Evolutionary conservation across 2,329 filamentous ascomycete genomes (phyloP).

Genomic region (Cordyceps pruinosa): DNA sequence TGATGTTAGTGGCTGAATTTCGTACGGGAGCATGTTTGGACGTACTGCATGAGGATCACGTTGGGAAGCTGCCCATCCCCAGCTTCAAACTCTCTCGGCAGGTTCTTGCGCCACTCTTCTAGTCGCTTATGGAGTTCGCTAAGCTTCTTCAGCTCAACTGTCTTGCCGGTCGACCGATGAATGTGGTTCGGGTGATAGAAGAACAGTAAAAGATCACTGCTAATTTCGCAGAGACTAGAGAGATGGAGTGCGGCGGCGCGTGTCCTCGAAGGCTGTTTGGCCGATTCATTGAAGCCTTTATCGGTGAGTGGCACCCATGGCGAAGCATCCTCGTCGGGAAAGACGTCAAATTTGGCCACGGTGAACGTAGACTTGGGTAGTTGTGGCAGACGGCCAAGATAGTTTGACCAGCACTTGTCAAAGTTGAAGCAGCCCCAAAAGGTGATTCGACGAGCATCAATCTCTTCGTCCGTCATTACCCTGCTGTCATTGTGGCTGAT

Average conservation of each 20-base stretch:
- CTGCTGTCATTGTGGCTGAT: conserved; percentile 57
- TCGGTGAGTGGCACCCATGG: conserved; percentile 88
- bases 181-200: conserved; percentile 81
- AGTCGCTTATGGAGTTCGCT: conserved; percentile 85
- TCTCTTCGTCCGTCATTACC: conserved; percentile 67
- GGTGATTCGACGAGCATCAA: conserved; percentile 83
- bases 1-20: conserved; percentile 17
- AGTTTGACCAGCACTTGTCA: conserved; percentile 98
- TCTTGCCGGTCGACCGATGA: conserved; percentile 61
- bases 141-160: conserved; percentile 82
- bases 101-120: conserved; percentile 78
- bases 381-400: conserved; percentile 85
- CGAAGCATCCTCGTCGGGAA: conserved; percentile 79
- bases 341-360: conserved; percentile 83
- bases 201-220: conserved; percentile 76
- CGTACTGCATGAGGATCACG: conserved; percentile 77
- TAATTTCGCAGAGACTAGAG: conserved; percentile 82
- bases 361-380: conserved; percentile 73
- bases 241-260: conserved; percentile 77
- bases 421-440: conserved; percentile 99
- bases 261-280: conserved; percentile 74
- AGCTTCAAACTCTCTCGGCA: conserved; percentile 82
- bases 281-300: conserved; percentile 63
- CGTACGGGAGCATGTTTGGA: conserved; percentile 17
- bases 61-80: conserved; percentile 85